Percentiles rank a stretch among this genome's conserved stretches.
These are phyloP conservation scores for Casaregolazyma suthepensis DNA, from an alignment of 1,139 yeast genomes.

Conservation along the genomic window DNA sequence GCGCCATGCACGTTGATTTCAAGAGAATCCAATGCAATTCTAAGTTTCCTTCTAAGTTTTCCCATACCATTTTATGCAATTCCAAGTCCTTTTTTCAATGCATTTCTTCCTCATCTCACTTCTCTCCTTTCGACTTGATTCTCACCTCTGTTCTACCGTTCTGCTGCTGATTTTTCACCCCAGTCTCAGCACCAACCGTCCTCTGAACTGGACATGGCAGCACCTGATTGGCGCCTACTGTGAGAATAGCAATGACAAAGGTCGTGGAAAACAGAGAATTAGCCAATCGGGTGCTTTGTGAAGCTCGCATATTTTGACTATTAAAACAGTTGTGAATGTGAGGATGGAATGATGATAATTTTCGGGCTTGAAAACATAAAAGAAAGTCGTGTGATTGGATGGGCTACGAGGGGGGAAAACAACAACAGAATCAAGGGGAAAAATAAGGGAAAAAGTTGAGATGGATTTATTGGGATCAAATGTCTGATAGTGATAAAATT, in stretches of 20 bases:
- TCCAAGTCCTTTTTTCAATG: not conserved
- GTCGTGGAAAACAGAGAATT: constrained; percentile 70
- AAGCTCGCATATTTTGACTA: constrained; percentile 40
- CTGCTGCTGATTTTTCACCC: constrained; percentile 5
- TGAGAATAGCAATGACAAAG: constrained; percentile 59
- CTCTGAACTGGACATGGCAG: constrained; percentile 65
- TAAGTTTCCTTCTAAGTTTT: not conserved
- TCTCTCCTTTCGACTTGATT: constrained; percentile 4
- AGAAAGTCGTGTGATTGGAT: not conserved
- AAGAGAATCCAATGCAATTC: not conserved
- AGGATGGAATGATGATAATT: not conserved
- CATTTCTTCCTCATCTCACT: constrained; percentile 10
- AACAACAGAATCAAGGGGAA: not conserved
- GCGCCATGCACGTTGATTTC: not conserved
- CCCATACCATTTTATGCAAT: not conserved
- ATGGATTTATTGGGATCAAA: not conserved
- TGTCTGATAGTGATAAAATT: not conserved
- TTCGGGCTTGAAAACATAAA: not conserved
- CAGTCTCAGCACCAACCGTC: constrained; percentile 17
- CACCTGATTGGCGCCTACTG: constrained; percentile 64
- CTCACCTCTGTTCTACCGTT: constrained; percentile 1
- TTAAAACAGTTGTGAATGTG: not conserved
- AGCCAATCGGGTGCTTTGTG: constrained; percentile 51
- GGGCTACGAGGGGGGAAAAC: not conserved
- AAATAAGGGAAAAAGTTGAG: not conserved